phyloP scores from a whole-genome alignment of 73 alveolate genomes.

The Paraurostyla sp. region DNA sequence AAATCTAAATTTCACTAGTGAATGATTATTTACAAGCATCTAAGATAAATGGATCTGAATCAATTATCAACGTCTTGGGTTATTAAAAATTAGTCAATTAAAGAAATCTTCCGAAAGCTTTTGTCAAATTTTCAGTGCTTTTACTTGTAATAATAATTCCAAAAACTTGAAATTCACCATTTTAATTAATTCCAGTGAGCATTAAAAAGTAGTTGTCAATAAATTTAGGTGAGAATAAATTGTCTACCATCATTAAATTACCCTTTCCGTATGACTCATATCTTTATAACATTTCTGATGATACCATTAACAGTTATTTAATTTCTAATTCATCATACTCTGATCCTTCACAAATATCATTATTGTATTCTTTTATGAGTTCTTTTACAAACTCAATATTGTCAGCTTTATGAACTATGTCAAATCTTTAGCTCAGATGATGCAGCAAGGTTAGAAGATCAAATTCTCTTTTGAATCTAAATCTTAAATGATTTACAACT shows the following conservation, averaged over 20 bases:
- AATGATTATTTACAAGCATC: not conserved
- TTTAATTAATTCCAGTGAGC: not conserved
- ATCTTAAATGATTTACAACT: not conserved
- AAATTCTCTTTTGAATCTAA: not conserved
- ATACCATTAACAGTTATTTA: not conserved
- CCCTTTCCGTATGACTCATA: not conserved
- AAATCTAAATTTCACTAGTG: not conserved
- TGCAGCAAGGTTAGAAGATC: not conserved
- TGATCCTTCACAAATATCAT: not conserved
- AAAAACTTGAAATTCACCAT: constrained; percentile 20
- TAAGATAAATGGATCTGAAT: constrained; percentile 14
- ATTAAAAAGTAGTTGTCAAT: not conserved
- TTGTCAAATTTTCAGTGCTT: not conserved
- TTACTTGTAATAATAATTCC: not conserved
- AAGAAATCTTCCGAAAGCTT: not conserved
- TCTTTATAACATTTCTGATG: not conserved
- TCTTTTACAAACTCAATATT: constrained; percentile 23
- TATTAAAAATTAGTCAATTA: not conserved
- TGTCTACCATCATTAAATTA: not conserved
- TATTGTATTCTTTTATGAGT: not conserved
- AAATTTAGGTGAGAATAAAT: not conserved
- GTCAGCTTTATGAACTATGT: not conserved
- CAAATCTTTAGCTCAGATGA: constrained; percentile 18
- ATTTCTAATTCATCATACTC: not conserved
- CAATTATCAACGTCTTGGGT: not conserved